Evolutionary conservation across 805 yeast genomes (phyloP), one percentile per base, ranked within the genome.

Genomic region (Zygosaccharomyces bisporus): DNA sequence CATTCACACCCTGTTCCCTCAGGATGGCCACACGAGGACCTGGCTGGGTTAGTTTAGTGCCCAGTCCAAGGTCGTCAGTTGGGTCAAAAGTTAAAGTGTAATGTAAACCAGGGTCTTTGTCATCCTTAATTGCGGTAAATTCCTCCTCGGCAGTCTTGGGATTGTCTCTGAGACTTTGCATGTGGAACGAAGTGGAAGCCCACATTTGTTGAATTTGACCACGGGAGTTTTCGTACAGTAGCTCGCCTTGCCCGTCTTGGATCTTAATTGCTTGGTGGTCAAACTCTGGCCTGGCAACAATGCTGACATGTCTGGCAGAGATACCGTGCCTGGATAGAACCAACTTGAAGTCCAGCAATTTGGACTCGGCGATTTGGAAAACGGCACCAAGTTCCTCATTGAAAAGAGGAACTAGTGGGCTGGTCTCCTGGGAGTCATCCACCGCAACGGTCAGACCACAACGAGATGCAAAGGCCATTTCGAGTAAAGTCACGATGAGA

Each of bases 1-100:
- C 95, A 66, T 93, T 93, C 44, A 93, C 96, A 71, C 99, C 99
- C 71, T 93, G 99, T 66, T 93, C 99, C 71, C 99, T 85, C 59
- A 93, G 74, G 45, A 93, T 89, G 32, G 98, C 99, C 53, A 93
- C 98, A 67, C 80, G 84, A 40, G 99, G 99, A 60, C 72, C 79
- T 4, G 29, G 39, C 12, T 39, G 20, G 3, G 53, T 41, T 24
- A 55, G 25, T 25, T 49, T 42, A 3, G 45, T 35, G 2, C 73
- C 64, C 9, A 73, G 57, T 16, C 66, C 63, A 39, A 80, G 60
- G 46, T 75, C 75, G 47, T 77, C 80, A 14, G 67, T 49, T 35
- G 83, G 83, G 44, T 78, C 74, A 59, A 72, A 93, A 2, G 95
- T 79, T 58, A 93, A 73, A 57, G 86, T 78, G 71, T 81, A 93